Base-by-base conservation (phyloP, 495 filamentous ascomycete species). In the Penicillium cosmopolitanum region DNA sequence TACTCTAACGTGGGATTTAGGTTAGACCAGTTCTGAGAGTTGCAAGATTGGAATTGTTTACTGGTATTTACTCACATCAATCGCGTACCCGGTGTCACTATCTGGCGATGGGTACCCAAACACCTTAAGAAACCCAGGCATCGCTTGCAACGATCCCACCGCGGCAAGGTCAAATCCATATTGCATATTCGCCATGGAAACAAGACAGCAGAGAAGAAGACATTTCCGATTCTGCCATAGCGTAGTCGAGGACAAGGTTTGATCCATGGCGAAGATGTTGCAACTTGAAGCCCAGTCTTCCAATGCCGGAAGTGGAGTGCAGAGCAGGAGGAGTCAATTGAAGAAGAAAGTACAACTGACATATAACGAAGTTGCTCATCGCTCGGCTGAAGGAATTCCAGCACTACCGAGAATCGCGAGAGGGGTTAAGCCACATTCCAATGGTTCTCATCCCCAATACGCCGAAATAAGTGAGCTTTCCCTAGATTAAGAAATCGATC, bases 131-230 rank as follows among this genome's bases (percentile, higher is more conserved):
- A 65, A 65, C 0, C 63, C 63, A 0, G 63, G 51, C 63, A 65
- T 65, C 0, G 63, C 63, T 47, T 65, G 63, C 13, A 65, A 50
- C 1, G 58, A 57, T 7, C 55, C 56, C 11, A 65, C 52, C 15
- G 58, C 63, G 5, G 58, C 63, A 11, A 58, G 52, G 44, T 65
- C 63, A 48, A 65, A 65, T 16, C 63, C 63, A 33, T 65, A 65
- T 28, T 65, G 58, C 62, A 64, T 64, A 18, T 60, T 60, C 5
- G 53, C 54, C 54, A 65, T 58, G n/a, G 55, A 55, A n/a, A 65
- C 58, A 5, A 61, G 54, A 48, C 58, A 58, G 51, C 57, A 65
- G 4, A 58, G 51, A 28, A 58, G 50, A 1, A 60, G 62, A 16
- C 57, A 64, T 53, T 64, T 64, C 21, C 61, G 56, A 44, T 63